Percentiles rank a stretch among this genome's conserved stretches.
Evolutionary conservation across 352 stramenopile species (phyloP).

Genomic region (Phytophthora europaea): DNA sequence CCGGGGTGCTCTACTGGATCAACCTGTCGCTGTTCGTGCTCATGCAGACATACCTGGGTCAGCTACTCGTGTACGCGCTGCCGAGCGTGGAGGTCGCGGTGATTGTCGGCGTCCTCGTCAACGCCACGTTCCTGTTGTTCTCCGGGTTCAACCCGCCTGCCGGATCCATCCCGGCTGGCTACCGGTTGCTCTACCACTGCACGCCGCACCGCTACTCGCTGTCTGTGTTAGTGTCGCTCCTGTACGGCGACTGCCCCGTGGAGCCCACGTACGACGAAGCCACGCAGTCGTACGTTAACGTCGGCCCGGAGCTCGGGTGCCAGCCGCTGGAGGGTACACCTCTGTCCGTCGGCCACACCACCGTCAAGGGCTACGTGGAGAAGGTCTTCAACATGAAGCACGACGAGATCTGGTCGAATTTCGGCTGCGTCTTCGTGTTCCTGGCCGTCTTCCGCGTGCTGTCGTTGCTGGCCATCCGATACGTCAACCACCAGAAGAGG

Average conservation of each 20-base stretch:
- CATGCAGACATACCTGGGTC: constrained; percentile 50
- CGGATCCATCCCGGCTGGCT: constrained; percentile 45
- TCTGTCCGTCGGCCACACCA: constrained; percentile 18
- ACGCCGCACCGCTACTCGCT: constrained; percentile 41
- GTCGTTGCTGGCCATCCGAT: constrained; percentile 10
- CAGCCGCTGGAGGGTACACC: constrained; percentile 10
- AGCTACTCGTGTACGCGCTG: constrained; percentile 41
- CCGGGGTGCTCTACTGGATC: constrained; percentile 48
- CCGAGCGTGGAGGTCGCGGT: constrained; percentile 45
- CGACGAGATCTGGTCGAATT: constrained; percentile 43
- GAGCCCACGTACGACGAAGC: constrained; percentile 28
- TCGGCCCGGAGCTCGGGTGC: constrained; percentile 10
- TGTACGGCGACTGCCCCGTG: constrained; percentile 36
- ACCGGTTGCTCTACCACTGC: constrained; percentile 60
- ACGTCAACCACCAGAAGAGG: constrained; percentile 31
- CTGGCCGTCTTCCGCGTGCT: constrained; percentile 42
- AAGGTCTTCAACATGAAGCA: constrained; percentile 51
- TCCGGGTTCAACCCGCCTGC: constrained; percentile 68
- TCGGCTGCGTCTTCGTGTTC: constrained; percentile 42
- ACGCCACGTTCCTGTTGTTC: constrained; percentile 71
- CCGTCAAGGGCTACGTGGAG: constrained; percentile 53
- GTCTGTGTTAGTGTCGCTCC: constrained; percentile 31
- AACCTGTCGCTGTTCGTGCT: constrained; percentile 47
- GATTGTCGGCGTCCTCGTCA: constrained; percentile 48
- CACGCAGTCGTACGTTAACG: constrained; percentile 16